phyloP scores from a whole-genome alignment of 2,329 filamentous ascomycete species.

The Apiospora kogelbergensis region DNA sequence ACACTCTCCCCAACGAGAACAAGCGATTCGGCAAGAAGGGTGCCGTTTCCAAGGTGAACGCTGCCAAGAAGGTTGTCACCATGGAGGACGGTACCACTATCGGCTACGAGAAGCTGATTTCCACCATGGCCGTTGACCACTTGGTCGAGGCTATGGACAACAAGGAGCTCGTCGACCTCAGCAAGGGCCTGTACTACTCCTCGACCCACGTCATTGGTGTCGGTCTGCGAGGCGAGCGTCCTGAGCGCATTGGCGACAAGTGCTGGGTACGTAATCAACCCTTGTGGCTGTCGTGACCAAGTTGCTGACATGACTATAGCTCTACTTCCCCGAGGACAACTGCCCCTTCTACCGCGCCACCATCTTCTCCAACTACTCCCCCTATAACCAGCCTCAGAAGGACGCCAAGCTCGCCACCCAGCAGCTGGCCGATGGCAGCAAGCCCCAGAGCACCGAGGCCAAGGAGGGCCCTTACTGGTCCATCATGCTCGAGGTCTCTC shows the following conservation, averaged over 20 bases:
- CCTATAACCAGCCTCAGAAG: slow-evolving; percentile 89
- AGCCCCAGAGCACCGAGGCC: slow-evolving; percentile 68
- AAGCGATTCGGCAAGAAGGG: slow-evolving; percentile 85
- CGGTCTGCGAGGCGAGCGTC: slow-evolving; percentile 85
- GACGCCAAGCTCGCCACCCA: slow-evolving; percentile 83
- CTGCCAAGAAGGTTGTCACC: slow-evolving; percentile 78
- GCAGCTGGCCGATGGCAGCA: slow-evolving; percentile 82
- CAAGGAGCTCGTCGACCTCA: slow-evolving; percentile 76
- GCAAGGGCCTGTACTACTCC: slow-evolving; percentile 94
- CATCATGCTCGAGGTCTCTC: slow-evolving; percentile 98
- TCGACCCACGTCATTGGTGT: slow-evolving; percentile 97
- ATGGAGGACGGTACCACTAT: slow-evolving; percentile 84
- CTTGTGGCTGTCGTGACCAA: slow-evolving; percentile 23
- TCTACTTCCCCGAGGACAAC: slow-evolving; percentile 99
- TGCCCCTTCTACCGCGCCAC: slow-evolving; percentile 99
- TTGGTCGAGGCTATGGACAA: slow-evolving; percentile 87
- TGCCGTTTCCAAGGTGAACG: slow-evolving; percentile 83
- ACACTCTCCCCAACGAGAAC: slow-evolving; percentile 90
- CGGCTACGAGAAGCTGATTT: slow-evolving; percentile 89
- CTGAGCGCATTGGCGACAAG: slow-evolving; percentile 97
- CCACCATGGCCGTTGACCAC: slow-evolving; percentile 93
- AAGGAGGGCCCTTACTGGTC: slow-evolving; percentile 98
- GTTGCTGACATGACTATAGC: slow-evolving; percentile 39
- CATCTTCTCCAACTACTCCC: slow-evolving; percentile 99
- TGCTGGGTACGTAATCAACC: slow-evolving; percentile 69